Percentiles rank a stretch among this genome's conserved stretches.
Evolutionary conservation across 768 basidiomycete species (phyloP).

Genomic region (Pholiota conissans): DNA sequence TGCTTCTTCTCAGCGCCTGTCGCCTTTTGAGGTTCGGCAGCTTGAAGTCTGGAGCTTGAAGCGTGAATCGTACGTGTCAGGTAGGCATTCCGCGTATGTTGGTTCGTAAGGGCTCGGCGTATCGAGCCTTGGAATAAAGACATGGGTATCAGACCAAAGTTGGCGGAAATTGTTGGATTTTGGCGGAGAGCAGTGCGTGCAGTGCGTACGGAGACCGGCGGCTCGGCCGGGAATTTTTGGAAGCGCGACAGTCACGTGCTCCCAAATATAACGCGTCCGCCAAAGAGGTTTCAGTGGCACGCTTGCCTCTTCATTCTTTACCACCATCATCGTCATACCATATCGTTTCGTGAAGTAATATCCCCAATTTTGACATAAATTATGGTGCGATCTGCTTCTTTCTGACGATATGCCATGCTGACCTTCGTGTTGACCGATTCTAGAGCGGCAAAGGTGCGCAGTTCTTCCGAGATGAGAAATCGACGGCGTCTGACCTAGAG

Average conservation of each 20-base stretch:
- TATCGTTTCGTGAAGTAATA: background rate
- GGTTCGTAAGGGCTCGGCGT: background rate
- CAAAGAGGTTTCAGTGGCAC: background rate
- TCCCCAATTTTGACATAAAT: background rate
- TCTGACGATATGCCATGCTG: background rate
- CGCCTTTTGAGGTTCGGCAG: background rate
- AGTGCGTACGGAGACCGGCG: background rate
- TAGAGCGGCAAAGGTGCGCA: background rate
- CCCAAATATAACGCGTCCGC: background rate
- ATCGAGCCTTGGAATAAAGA: background rate
- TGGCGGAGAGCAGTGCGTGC: too few species aligned
- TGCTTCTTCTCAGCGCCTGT: slow-evolving; percentile 7
- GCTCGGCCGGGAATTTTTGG: background rate
- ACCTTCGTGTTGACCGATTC: background rate
- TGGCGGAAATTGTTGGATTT: too few species aligned
- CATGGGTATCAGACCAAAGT: too few species aligned
- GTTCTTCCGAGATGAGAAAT: background rate
- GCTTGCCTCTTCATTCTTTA: background rate
- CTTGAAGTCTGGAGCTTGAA: slow-evolving; percentile 16
- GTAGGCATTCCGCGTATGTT: background rate
- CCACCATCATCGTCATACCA: background rate
- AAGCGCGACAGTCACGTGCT: background rate
- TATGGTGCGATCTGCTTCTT: background rate
- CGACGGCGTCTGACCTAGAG: background rate
- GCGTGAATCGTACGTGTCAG: slow-evolving; percentile 11